Conservation (phyloP, 768 basidiomycete genomes). For the Dentipellis sp. region DNA sequence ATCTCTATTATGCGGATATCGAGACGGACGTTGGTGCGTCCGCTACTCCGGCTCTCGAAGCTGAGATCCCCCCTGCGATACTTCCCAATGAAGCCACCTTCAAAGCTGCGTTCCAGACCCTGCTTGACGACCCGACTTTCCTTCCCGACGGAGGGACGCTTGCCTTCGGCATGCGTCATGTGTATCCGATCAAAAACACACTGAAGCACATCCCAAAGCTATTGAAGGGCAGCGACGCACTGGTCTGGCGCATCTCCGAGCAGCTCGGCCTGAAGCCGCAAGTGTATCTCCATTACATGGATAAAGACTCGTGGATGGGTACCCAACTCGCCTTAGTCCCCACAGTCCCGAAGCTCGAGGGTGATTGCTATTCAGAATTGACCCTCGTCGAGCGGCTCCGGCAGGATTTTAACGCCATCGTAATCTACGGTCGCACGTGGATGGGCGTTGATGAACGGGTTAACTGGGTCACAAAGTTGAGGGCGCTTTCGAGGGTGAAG, state of each 20-base stretch:
- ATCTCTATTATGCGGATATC: constrained; percentile 22
- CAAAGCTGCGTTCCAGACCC: constrained; percentile 11
- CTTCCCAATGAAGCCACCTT: constrained; percentile 6
- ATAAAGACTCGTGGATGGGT: not conserved
- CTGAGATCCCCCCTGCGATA: not conserved
- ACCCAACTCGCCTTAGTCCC: not conserved
- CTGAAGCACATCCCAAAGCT: not conserved
- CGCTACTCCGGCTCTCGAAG: not conserved
- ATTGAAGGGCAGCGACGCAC: constrained; percentile 3
- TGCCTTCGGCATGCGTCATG: constrained; percentile 29
- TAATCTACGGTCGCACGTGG: not conserved
- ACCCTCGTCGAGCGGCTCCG: not conserved
- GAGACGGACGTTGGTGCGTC: not conserved
- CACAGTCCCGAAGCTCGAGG: not conserved
- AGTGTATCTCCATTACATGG: not conserved
- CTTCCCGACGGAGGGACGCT: constrained; percentile 31
- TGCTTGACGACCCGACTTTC: constrained; percentile 25
- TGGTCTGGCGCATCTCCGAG: not conserved
- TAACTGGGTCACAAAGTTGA: constrained; percentile 1
- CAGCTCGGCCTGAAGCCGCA: not conserved
- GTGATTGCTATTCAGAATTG: too few species aligned
- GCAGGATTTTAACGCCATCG: not conserved
- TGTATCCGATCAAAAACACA: constrained; percentile 24
- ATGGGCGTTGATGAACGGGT: not conserved
- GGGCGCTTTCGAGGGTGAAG: not conserved